Base-by-base conservation (phyloP, 257 asterid genomes). In the Solanum neorickii region DNA sequence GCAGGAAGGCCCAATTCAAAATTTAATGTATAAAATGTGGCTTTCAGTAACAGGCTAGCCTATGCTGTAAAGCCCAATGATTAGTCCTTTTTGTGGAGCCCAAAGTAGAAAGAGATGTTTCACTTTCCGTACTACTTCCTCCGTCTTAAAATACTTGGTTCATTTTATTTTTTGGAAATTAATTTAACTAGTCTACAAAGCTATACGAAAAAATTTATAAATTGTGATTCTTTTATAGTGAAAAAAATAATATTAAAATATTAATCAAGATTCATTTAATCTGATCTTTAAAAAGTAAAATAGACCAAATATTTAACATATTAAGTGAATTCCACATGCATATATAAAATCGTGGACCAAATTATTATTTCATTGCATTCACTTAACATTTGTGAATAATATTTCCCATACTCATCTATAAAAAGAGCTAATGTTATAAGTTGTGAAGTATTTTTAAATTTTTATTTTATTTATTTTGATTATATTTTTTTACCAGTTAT, bases 151-250 rank as follows among this genome's bases (percentile, higher is more conserved):
- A 59, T 59, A 59, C 27, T 59, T 59, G 9, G 1, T 1, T 12
- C 1, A 4, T 65, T n/a, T 65, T 0, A 16, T 33, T n/a, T 12
- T 13, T n/a, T 1, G 2, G 0, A 5, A 65, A n/a, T n/a, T 2
- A 65, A n/a, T 62, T 62, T 62, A 0, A 65, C 9, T 62, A 62
- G 29, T 62, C 8, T 5, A 11, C 14, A 11, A n/a, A 65, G 72
- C 18, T n/a, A 65, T 12, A 65, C 25, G 9, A 65, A 65, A 65
- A 65, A 65, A 1, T 12, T 11, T 65, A 65, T 65, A 65, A 65
- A 12, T 65, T 65, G 4, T 62, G 1, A 11, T 23, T 65, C 18
- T n/a, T 65, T 7, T 12, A n/a, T n/a, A 14, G 3, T 65, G 9
- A n/a, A 65, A 5, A 62, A 11, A 65, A 3, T 0, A 59, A 3